A percentile compares a stretch with the other conserved stretches of the same genome.
Evolutionary conservation across 2,329 filamentous ascomycete species (phyloP).

Genomic region (Colletotrichum musicola): DNA sequence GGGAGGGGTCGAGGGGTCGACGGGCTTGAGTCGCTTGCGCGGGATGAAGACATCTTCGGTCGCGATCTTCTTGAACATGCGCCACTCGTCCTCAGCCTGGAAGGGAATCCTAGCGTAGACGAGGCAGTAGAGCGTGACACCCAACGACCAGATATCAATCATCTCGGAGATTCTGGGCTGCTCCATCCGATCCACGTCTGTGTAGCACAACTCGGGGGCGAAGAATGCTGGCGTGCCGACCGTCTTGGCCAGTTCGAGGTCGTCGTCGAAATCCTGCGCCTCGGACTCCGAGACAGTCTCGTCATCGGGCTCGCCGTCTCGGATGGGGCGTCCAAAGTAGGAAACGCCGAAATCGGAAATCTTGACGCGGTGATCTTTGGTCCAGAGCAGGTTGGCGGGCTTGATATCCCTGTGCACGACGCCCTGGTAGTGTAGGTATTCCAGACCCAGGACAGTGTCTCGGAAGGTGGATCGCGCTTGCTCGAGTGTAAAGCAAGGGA

Average conservation of each 20-base stretch:
- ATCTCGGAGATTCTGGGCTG: constrained; percentile 88
- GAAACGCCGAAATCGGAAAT: constrained; percentile 99
- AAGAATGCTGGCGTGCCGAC: constrained; percentile 98
- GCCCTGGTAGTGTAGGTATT: constrained; percentile 91
- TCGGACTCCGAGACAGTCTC: constrained; percentile 83
- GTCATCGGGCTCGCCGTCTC: constrained; percentile 84
- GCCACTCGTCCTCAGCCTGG: constrained; percentile 89
- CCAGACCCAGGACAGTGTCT: constrained; percentile 91
- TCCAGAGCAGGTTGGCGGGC: constrained; percentile 91
- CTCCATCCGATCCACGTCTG: constrained; percentile 73
- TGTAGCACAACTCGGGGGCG: constrained; percentile 95
- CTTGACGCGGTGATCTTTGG: constrained; percentile 87
- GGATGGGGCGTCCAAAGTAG: constrained; percentile 90
- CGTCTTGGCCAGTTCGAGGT: constrained; percentile 96
- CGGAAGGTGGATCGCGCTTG: constrained; percentile 88
- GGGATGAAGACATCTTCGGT: constrained; percentile 95
- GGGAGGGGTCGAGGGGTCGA: constrained; percentile 70
- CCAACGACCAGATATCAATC: constrained; percentile 97
- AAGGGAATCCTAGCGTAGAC: constrained; percentile 96
- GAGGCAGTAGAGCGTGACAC: constrained; percentile 95
- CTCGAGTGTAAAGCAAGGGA: constrained; percentile 90
- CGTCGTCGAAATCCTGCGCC: constrained; percentile 88
- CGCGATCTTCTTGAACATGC: constrained; percentile 91
- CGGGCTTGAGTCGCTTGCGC: constrained; percentile 81
- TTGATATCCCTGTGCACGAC: constrained; percentile 90